Base-by-base conservation (phyloP, 495 filamentous ascomycete genomes). In the Penicillium mononematosum region DNA sequence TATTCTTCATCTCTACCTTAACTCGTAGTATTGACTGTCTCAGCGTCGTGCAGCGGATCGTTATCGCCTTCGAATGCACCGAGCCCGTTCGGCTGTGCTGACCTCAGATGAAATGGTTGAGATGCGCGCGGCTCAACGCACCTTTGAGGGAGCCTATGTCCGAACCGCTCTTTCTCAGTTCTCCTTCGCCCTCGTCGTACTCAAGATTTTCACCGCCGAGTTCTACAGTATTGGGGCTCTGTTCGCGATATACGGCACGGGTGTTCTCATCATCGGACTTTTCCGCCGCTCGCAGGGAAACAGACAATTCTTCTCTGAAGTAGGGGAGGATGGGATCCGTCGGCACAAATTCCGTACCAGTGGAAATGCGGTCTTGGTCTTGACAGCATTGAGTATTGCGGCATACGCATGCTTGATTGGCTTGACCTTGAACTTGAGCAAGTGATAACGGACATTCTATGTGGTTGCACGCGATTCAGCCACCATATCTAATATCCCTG, bases 61-160 rank as follows among this genome's bases (percentile, higher is more conserved):
- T 36, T 81, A 78, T 64, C 75, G 62, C 45, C 81, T 94, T 20
- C 88, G 91, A 43, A 77, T 88, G 60, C 92, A 96, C 78, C 86
- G 92, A 36, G 92, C 92, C 47, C 84, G 89, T 44, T 89, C 87
- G 32, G 90, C 95, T 7, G 78, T 93, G 20, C 81, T 96, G 45
- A 94, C 91, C 5, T 76, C 83, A 16, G 76, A 85, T 59, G 94
- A 98, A 68, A 83, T 98, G 11, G 89, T 96, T 51, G 93, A 98
- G 69, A 88, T 98, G 63, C 90, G 93, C 55, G 93, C 93, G 0
- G 88, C 92, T 5, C 94, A 98, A 71, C 83, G 94, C 17, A 98
- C 94, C 16, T 98, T 98, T 62, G 94, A 98, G 77, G 94, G 94
- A 1, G 95, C 94, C 32, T 98, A 98, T 74, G 85, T 96, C 58